phyloP scores from a whole-genome alignment of 2,329 filamentous ascomycete genomes.

The Fusarium sp. region DNA sequence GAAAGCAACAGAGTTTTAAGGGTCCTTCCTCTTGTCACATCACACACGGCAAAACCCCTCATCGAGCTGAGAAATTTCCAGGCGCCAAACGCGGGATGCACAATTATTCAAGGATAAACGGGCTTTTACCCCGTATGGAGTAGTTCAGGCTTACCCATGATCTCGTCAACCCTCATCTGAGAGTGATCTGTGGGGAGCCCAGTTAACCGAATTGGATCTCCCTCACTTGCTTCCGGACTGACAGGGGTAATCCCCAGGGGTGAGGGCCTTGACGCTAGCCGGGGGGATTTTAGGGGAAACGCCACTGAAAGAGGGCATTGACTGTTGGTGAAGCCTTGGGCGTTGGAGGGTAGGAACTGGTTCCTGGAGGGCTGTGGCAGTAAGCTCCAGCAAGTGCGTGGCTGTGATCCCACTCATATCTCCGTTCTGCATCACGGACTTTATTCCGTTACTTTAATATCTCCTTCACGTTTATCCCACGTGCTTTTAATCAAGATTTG shows the following conservation, averaged over 20 bases:
- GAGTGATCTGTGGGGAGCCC: conserved; percentile 1
- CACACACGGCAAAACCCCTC: background rate
- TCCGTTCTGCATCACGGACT: background rate
- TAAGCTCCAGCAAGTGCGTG: background rate
- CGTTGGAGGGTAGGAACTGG: background rate
- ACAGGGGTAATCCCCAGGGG: background rate
- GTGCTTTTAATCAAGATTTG: background rate
- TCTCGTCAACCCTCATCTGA: background rate
- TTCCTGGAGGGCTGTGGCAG: background rate
- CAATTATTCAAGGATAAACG: background rate
- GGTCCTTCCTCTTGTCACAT: background rate
- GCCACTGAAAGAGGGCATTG: background rate
- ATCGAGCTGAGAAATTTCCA: background rate
- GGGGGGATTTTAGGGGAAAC: background rate
- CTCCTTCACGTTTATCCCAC: background rate
- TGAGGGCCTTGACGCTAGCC: background rate
- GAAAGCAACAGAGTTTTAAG: background rate
- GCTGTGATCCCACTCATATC: background rate
- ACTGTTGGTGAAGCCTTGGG: background rate
- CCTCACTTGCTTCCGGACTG: background rate
- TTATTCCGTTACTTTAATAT: background rate
- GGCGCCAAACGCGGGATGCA: background rate
- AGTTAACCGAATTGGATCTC: background rate
- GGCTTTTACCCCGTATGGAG: background rate
- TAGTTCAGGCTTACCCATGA: background rate